A percentile compares a stretch with the other conserved stretches of the same genome.
These are phyloP conservation scores for Rhynchospora breviuscula DNA, from an alignment of 176 grass and related monocot genomes.

Conservation along the genomic window DNA sequence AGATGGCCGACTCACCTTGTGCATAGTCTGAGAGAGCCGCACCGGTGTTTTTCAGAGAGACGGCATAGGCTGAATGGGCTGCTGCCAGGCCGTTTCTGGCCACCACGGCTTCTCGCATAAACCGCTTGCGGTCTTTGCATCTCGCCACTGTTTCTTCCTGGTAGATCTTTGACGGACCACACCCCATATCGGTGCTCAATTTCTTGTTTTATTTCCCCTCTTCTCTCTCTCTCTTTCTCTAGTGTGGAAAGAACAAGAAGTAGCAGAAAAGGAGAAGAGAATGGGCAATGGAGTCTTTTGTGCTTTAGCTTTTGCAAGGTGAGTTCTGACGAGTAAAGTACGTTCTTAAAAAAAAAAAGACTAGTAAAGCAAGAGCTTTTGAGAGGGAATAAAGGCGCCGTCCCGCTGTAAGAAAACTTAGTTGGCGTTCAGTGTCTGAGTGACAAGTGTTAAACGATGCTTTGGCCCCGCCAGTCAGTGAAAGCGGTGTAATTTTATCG, in stretches of 20 bases:
- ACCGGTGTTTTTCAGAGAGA: conserved; percentile 55
- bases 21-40: conserved; percentile 70
- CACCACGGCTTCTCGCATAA: conserved; percentile 35
- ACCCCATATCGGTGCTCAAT: conserved; percentile 43
- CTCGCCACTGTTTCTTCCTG: conserved; percentile 40
- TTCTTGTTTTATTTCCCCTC: neutral
- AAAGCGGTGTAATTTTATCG: neutral
- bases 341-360: too few species aligned
- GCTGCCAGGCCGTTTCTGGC: conserved; percentile 43
- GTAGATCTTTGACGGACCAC: conserved; percentile 55
- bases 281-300: neutral
- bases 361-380: neutral
- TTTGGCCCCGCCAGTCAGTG: neutral
- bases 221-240: neutral
- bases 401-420: neutral
- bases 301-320: conserved; percentile 25
- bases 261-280: neutral
- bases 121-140: conserved; percentile 59
- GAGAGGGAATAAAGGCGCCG: conserved; percentile 7
- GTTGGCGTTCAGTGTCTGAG: neutral
- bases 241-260: neutral
- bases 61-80: conserved; percentile 55
- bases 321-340: neutral
- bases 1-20: neutral
- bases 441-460: neutral